phyloP scores from a whole-genome alignment of 1,284 basidiomycete genomes.

The Ganoderma boninense region DNA sequence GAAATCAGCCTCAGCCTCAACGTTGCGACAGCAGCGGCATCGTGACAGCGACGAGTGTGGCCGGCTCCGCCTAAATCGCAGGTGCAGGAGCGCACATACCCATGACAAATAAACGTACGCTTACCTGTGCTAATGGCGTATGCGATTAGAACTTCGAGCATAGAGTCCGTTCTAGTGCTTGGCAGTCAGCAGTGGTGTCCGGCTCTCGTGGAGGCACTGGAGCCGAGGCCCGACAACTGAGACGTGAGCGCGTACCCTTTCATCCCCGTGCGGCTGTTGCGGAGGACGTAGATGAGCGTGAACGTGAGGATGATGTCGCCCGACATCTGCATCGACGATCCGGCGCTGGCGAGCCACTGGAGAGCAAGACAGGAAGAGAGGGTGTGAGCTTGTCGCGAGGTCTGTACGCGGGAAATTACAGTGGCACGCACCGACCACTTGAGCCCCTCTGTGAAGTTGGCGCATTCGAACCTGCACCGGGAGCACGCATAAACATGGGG shows the following conservation, averaged over 20 bases:
- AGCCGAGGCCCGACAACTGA: not conserved
- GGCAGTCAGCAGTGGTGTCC: not conserved
- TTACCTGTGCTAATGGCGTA: conserved; percentile 19
- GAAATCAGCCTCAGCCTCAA: not conserved
- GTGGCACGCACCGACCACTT: conserved; percentile 11
- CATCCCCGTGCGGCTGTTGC: conserved; percentile 15
- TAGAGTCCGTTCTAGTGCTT: conserved; percentile 13
- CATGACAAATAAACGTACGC: not conserved
- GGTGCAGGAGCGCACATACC: not conserved
- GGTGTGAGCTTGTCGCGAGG: not conserved
- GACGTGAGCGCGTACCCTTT: not conserved
- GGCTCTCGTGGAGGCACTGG: not conserved
- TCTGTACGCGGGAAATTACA: too few species aligned
- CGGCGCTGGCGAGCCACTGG: conserved; percentile 18
- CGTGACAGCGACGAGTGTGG: not conserved
- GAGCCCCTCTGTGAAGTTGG: not conserved
- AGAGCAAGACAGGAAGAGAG: too few species aligned
- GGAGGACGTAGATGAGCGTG: conserved; percentile 16
- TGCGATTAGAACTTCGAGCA: conserved; percentile 13
- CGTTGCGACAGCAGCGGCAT: not conserved
- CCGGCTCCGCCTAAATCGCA: not conserved
- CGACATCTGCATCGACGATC: conserved; percentile 15
- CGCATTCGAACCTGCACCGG: conserved; percentile 10
- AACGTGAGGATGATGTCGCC: conserved; percentile 17
- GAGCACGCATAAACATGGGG: not conserved